phyloP scores from a whole-genome alignment of 2,329 filamentous ascomycete genomes.

The Escovopsis sp. region DNA sequence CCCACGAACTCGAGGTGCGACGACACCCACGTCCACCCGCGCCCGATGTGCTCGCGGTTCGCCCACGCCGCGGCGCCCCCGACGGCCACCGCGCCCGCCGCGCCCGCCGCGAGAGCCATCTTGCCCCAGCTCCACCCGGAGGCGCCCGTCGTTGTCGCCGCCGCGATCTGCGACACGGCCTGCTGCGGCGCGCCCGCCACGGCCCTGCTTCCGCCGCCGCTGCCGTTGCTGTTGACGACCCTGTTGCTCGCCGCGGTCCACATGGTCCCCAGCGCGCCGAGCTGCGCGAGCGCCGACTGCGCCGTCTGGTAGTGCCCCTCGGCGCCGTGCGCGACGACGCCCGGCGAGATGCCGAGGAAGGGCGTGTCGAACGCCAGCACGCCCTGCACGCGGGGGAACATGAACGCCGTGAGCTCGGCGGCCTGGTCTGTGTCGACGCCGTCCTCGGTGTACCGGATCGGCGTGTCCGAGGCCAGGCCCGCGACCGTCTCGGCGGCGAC shows the following conservation, averaged over 20 bases:
- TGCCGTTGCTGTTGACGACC: conserved; percentile 11
- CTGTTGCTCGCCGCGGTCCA: conserved; percentile 37
- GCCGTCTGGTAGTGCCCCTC: conserved; percentile 68
- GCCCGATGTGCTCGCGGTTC: conserved; percentile 64
- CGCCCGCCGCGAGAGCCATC: conserved; percentile 74
- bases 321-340: conserved; percentile 72
- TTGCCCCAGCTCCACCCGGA: conserved; percentile 66
- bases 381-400: conserved; percentile 89
- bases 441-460: conserved; percentile 33
- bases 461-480: conserved; percentile 44
- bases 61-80: conserved; percentile 76
- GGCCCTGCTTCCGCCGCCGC: conserved; percentile 2
- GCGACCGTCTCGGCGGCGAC: conserved; percentile 82
- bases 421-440: conserved; percentile 22
- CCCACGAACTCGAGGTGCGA: conserved; percentile 91
- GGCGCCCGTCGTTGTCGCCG: conserved; percentile 3
- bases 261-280: conserved; percentile 53
- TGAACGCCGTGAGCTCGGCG: conserved; percentile 43
- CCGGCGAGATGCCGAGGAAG: conserved; percentile 67
- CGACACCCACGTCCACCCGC: conserved; percentile 67
- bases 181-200: background rate
- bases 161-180: conserved; percentile 7
- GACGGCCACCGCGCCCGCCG: conserved; percentile 66
- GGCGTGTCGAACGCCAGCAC: conserved; percentile 91
- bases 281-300: conserved; percentile 52